Base-by-base conservation (phyloP, 1,284 basidiomycete species). In the Ustilago loliicola region DNA sequence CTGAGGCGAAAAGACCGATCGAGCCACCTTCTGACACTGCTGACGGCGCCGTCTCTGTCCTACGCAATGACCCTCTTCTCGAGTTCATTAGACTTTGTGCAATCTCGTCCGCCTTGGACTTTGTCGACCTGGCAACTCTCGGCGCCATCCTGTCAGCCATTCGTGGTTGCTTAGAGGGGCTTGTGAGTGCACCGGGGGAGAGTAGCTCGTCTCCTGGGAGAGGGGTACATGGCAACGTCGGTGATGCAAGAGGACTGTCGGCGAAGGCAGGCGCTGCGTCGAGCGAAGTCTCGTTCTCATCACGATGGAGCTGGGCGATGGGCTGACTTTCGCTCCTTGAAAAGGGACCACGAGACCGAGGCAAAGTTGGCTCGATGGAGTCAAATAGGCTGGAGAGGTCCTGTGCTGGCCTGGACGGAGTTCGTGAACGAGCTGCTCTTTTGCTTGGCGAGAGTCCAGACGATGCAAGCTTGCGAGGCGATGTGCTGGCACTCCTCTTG, bases 91-190 rank as follows among this genome's bases (percentile, higher is more conserved):
- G 59, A 5, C 66, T 59, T 6, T 66, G 54, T 53, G 57, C 40
- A 23, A 66, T 61, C 15, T 60, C 52, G 21, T 67, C 57, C 1
- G 55, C 50, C 40, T 63, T 73, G 56, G 61, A 58, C 32, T 53
- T 73, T 17, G 71, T 34, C 0, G 65, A 19, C 30, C 66, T 61
- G 23, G 61, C 58, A 3, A 54, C 32, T 68, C 76, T 62, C 3
- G 64, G 67, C 2, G 67, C 71, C 76, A 78, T 78, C 23, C 76
- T 55, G 30, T 78, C 71, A 13, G 71, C 67, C 57, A 78, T 63
- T n/a, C 67, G 61, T 19, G 71, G 50, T 8, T 71, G 57, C 38
- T 74, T 78, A 11, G 69, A 66, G 19, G 75, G 75, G 40, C 66
- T 77, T n/a, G 57, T 29, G n/a, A 47, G 48, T 8, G 58, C 50